phyloP scores from a whole-genome alignment of 2,329 filamentous ascomycete species.

The Nemania bipapillata region DNA sequence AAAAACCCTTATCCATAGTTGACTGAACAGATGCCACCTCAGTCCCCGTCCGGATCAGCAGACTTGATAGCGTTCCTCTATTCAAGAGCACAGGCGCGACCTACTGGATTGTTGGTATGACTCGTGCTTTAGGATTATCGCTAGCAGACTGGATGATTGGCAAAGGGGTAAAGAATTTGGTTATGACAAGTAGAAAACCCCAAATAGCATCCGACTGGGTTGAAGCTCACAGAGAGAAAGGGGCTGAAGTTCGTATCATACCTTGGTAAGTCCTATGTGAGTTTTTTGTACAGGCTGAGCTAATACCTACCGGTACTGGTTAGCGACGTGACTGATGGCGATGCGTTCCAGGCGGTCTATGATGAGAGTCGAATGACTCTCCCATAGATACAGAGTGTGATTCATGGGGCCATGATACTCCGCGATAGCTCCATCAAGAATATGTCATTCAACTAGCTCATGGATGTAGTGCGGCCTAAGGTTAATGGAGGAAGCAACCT shows the following conservation, averaged over 20 bases:
- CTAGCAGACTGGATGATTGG: constrained; percentile 41
- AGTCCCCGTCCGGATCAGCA: background rate
- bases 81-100: constrained; percentile 33
- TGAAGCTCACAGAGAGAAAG: background rate
- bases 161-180: constrained; percentile 32
- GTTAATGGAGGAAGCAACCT: too few relatives aligned
- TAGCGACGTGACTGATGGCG: background rate
- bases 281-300: background rate
- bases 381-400: too few relatives aligned
- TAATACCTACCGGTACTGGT: background rate
- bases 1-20: background rate
- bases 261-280: constrained; percentile 12
- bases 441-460: too few relatives aligned
- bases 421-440: too few relatives aligned
- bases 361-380: background rate
- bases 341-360: background rate
- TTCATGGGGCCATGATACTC: too few relatives aligned
- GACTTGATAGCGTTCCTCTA: constrained; percentile 29
- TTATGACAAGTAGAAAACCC: constrained; percentile 38
- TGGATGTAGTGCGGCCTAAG: too few relatives aligned
- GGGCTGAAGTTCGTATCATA: background rate
- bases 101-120: constrained; percentile 41
- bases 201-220: constrained; percentile 25
- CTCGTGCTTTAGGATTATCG: constrained; percentile 31
- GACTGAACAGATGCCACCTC: background rate